Base-by-base conservation (phyloP, 1,139 yeast species). In the Taphrina populina region DNA sequence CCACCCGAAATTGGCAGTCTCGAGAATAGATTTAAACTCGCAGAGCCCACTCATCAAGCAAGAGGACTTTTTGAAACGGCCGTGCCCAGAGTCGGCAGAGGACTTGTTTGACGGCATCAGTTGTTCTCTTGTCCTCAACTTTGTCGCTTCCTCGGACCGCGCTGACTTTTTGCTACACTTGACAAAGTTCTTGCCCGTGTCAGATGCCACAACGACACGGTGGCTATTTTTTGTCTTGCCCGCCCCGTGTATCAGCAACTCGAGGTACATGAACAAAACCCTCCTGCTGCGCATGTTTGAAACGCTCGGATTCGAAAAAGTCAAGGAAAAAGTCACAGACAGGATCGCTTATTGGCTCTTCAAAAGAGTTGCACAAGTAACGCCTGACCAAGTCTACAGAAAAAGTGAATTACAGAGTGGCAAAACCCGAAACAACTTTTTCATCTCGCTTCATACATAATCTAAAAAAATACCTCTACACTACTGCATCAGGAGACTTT, bases 31-130 rank as follows among this genome's bases (percentile, higher is more conserved):
- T 67, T 72, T 92, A 52, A 81, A 88, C 64, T 83, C 95, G 1
- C 94, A 86, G 66, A 84, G 84, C 62, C 84, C 83, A 0, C 71
- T 68, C 10, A 88, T 90, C 13, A 58, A 75, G 36, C 77, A 85
- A 68, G 95, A 87, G 68, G 94, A 92, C 67, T 90, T 90, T 65
- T 84, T 90, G 90, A 73, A 80, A 45, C 72, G 92, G 56, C 85
- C 88, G 2, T 27, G 40, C 3, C 34, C 54, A 29, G 35, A 17
- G 15, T 27, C 44, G 4, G n/a, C 15, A n/a, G 33, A 8, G n/a
- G 44, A 62, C 17, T 73, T 69, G 57, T 88, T 82, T 67, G 77
- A 84, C 63, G 66, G 86, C 33, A 74, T 90, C 1, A 85, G 95
- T 2, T 83, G 95, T 61, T 88, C 96, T 0, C 70, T 90, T 60